Evolutionary conservation across 1,284 basidiomycete species (phyloP).

Genomic region (Puccinia triticina): DNA sequence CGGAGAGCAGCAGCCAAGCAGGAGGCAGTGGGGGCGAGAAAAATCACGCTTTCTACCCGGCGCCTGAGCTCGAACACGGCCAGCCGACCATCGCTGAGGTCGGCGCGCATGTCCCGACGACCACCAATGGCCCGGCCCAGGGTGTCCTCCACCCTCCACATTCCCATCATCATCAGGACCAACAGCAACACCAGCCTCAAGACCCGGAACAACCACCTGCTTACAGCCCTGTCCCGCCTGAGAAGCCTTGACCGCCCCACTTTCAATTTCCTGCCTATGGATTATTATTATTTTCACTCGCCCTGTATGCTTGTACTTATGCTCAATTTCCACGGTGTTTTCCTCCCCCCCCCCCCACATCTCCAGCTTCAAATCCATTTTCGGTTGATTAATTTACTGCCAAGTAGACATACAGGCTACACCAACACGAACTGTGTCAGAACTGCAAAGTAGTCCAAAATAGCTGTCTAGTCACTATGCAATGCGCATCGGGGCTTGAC

Average conservation of each 20-base stretch:
- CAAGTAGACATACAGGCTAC: too few species aligned
- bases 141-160: conserved; percentile 2
- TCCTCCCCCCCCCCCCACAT: not conserved
- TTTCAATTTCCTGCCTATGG: not conserved
- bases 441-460: too few species aligned
- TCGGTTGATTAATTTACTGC: too few species aligned
- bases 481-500: too few species aligned
- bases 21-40: not conserved
- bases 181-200: not conserved
- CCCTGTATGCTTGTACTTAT: not conserved
- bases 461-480: too few species aligned
- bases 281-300: too few species aligned
- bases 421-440: too few species aligned
- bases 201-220: conserved; percentile 14
- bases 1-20: conserved; percentile 1
- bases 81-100: conserved; percentile 32
- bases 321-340: not conserved
- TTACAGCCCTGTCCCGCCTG: conserved; percentile 4
- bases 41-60: not conserved
- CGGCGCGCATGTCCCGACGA: conserved; percentile 5
- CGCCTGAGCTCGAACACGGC: not conserved
- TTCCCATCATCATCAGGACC: not conserved
- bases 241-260: not conserved
- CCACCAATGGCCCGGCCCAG: conserved; percentile 32
- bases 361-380: too few species aligned